Conservation (phyloP, 2,329 filamentous ascomycete species). For the Massarina eburnea region DNA sequence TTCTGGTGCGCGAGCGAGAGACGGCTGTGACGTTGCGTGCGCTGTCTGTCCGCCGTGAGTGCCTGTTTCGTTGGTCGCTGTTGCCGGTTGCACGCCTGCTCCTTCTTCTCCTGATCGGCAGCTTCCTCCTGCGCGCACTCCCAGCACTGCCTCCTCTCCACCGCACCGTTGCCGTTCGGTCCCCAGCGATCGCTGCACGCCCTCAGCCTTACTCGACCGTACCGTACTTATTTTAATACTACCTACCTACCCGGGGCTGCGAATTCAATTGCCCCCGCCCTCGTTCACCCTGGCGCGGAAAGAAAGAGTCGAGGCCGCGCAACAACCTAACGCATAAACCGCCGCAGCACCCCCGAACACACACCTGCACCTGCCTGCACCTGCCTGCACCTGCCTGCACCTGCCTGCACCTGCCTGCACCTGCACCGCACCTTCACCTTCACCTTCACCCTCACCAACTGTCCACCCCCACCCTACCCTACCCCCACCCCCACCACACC, state of each 20-base stretch:
- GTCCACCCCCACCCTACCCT: neutral
- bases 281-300: too few relatives aligned
- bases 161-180: neutral
- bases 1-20: neutral
- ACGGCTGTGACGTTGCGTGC: neutral
- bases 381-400: neutral
- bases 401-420: neutral
- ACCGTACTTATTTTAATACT: constrained; percentile 4
- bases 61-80: constrained; percentile 1
- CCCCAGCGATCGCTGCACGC: neutral
- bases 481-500: neutral
- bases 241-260: neutral
- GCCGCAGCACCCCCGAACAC: neutral
- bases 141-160: constrained; percentile 12
- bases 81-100: too few relatives aligned
- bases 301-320: neutral
- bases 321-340: neutral
- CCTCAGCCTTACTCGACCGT: constrained; percentile 3
- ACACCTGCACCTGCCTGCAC: neutral
- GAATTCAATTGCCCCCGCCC: neutral
- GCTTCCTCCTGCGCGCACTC: neutral
- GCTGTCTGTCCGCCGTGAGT: neutral
- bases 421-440: too few relatives aligned
- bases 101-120: constrained; percentile 8
- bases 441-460: neutral